Base-by-base conservation (phyloP, 2,329 filamentous ascomycete genomes). In the Fusarium sp. region DNA sequence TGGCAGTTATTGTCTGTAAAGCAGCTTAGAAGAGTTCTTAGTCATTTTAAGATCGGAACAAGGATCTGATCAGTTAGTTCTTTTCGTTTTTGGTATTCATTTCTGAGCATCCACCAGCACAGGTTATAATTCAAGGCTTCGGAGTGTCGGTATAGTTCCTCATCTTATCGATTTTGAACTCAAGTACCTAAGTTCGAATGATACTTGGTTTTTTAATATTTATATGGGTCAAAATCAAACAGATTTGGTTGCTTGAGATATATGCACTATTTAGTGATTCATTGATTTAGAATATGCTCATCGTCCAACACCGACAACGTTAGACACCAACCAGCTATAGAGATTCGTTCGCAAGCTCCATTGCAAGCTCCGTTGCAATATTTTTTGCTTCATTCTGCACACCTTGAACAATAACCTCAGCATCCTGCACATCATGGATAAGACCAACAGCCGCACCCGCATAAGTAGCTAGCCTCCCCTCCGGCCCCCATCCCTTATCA, bases 401-500 rank as follows among this genome's bases (percentile, higher is more conserved):
- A 71, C 67, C 33, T 68, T 60, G 0, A 85, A 85, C 78, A 64
- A 85, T 82, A 1, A 59, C 69, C 3, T 61, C 76, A 0, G 83
- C 82, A 33, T 72, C 63, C 37, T 79, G 72, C 0, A 85, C 79
- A 6, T 73, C 70, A 25, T 76, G 76, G 18, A 85, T 76, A 27
- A 85, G 68, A 1, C 84, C 83, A 20, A 85, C 72, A 0, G 77
- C 77, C 0, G 82, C 79, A 1, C 83, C 82, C 0, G 82, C 83
- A 67, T 85, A 85, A 2, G 83, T 85, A 6, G 82, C 82, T n/a
- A 83, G 69, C 55, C 83, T 76, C 1, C 83, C 83, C 10, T 81
- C 74, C 0, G 79, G 80, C 0, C 83, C 83, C 82, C 83, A 85
- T 4, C 80, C 83, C 10, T 67, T 66, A 55, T 84, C 82, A 0